Percentiles rank a stretch among this genome's conserved stretches.
Evolutionary conservation across 1,284 basidiomycete genomes (phyloP).

Genomic region (Porphyrellus sp.): DNA sequence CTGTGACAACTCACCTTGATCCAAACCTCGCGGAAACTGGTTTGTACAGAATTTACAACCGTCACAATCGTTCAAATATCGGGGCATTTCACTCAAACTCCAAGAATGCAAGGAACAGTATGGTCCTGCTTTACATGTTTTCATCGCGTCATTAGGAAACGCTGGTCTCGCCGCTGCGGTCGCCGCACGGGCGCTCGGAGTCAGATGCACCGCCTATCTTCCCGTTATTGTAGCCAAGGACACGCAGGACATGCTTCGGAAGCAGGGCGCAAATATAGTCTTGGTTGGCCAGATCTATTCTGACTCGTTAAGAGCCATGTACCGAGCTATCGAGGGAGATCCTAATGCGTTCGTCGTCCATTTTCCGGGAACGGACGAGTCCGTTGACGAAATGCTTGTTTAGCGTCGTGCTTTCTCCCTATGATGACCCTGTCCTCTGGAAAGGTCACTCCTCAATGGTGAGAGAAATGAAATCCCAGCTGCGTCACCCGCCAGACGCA

Average conservation of each 20-base stretch:
- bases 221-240: conserved; percentile 49
- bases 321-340: conserved; percentile 42
- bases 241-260: conserved; percentile 49
- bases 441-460: conserved; percentile 72
- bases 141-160: conserved; percentile 73
- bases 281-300: conserved; percentile 54
- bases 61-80: conserved; percentile 71
- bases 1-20: conserved; percentile 1
- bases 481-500: conserved; percentile 57
- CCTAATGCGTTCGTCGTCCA: conserved; percentile 39
- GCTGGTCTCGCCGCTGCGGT: conserved; percentile 68
- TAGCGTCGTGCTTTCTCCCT: conserved; percentile 66
- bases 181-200: conserved; percentile 50
- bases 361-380: not conserved
- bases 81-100: conserved; percentile 64
- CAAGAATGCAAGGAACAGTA: conserved; percentile 47
- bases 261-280: conserved; percentile 54
- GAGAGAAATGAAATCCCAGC: conserved; percentile 54
- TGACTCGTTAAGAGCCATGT: conserved; percentile 51
- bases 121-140: conserved; percentile 53
- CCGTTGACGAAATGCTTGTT: not conserved
- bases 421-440: conserved; percentile 66
- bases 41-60: conserved; percentile 63
- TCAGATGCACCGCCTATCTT: conserved; percentile 65
- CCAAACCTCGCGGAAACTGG: not conserved